A percentile compares a stretch with the other conserved stretches of the same genome.
phyloP scores from a whole-genome alignment of 345 rosid genomes.

The Noccaea bulbosa region DNA sequence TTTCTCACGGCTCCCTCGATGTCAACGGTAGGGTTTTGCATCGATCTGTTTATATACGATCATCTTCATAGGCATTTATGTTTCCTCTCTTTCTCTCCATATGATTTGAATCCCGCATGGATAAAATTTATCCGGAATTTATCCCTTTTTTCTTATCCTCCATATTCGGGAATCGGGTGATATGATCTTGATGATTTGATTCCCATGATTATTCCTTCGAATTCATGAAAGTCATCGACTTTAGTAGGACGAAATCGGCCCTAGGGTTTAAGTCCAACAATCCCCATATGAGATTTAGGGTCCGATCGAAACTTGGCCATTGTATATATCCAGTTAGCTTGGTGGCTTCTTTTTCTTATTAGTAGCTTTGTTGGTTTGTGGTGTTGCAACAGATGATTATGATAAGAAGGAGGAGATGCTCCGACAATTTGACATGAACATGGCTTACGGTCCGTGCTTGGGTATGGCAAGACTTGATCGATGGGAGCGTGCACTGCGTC shows the following conservation, averaged over 20 bases:
- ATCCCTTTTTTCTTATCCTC: neutral
- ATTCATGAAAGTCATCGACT: neutral
- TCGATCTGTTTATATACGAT: neutral
- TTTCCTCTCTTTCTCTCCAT: neutral
- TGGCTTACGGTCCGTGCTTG: conserved; percentile 80
- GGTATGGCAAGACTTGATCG: conserved; percentile 72
- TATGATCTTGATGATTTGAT: neutral
- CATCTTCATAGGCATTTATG: neutral
- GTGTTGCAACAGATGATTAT: conserved; percentile 49
- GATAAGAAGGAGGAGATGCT: conserved; percentile 54
- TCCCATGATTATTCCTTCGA: neutral
- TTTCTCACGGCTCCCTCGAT: conserved; percentile 59
- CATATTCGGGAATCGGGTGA: neutral
- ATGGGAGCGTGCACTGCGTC: conserved; percentile 76
- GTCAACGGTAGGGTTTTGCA: conserved; percentile 14
- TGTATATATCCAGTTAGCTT: neutral
- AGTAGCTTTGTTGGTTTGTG: neutral
- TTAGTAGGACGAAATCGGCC: neutral
- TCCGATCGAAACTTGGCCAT: neutral
- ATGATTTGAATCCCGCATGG: neutral
- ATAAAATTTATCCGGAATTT: neutral
- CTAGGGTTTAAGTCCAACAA: no score
- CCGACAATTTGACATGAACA: conserved; percentile 84
- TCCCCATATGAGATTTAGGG: conserved; percentile 14
- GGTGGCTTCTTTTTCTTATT: neutral